Percentiles rank a stretch among this genome's conserved stretches.
Evolutionary conservation across 352 stramenopile species (phyloP).

Genomic region (Aphanomyces cochlioides): DNA sequence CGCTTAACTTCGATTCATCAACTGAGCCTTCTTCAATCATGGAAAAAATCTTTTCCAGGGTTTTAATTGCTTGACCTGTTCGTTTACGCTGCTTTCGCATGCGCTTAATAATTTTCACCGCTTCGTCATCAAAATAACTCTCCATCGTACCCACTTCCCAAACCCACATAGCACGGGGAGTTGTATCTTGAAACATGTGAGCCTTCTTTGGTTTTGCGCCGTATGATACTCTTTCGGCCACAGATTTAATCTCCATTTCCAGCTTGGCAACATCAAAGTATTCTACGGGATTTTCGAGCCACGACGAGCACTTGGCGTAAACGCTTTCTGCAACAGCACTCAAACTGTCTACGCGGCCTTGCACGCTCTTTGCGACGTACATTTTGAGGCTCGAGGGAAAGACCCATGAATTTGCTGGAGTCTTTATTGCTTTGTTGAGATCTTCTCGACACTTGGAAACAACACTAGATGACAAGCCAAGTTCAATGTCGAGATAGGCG

Average conservation of each 20-base stretch:
- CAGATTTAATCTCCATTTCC: slow-evolving; percentile 87
- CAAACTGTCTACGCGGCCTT: slow-evolving; percentile 36
- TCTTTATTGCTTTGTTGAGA: neutral
- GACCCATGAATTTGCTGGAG: neutral
- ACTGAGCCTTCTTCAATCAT: slow-evolving; percentile 61
- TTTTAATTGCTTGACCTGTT: slow-evolving; percentile 64
- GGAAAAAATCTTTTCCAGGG: slow-evolving; percentile 57
- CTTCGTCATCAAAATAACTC: slow-evolving; percentile 68
- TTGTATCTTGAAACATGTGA: slow-evolving; percentile 81
- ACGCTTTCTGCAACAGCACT: slow-evolving; percentile 26
- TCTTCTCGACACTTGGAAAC: slow-evolving; percentile 33
- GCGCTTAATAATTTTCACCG: slow-evolving; percentile 70
- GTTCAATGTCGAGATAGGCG: slow-evolving; percentile 30
- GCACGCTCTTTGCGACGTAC: slow-evolving; percentile 34
- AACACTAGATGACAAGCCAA: slow-evolving; percentile 48
- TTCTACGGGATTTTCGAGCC: neutral
- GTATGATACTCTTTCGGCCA: slow-evolving; percentile 71
- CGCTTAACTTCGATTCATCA: slow-evolving; percentile 74
- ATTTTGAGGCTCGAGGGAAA: slow-evolving; percentile 28
- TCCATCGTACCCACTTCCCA: slow-evolving; percentile 81
- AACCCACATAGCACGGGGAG: slow-evolving; percentile 63
- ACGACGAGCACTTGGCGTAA: neutral
- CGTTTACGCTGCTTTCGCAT: slow-evolving; percentile 79
- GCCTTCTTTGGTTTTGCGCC: slow-evolving; percentile 60
- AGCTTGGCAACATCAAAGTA: slow-evolving; percentile 33